Percentiles rank a stretch among this genome's conserved stretches.
These are phyloP conservation scores for Dryadomyces sulphureus DNA, from an alignment of 2,329 filamentous ascomycete species.

Conservation along the genomic window DNA sequence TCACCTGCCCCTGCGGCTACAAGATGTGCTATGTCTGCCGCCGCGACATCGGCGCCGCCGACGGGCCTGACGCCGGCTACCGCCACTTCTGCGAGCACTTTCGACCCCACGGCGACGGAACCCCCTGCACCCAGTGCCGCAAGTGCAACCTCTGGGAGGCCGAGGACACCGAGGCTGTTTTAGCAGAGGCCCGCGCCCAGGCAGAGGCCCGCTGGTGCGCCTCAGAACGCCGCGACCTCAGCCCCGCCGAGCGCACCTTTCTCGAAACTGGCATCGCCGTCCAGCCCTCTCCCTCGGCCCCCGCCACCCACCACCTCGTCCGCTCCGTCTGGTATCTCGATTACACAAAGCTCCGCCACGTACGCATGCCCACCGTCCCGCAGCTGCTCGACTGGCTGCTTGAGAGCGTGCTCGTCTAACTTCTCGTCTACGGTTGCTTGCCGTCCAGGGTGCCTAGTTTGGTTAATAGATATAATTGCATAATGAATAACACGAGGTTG, in stretches of 20 bases:
- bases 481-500: too few relatives aligned
- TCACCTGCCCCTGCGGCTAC: constrained; percentile 91
- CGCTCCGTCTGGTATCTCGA: constrained; percentile 3
- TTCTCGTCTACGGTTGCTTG: background rate
- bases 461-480: too few relatives aligned
- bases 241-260: constrained; percentile 38
- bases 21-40: constrained; percentile 97
- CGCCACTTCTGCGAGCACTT: constrained; percentile 95
- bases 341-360: constrained; percentile 1
- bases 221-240: constrained; percentile 44
- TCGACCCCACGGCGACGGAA: constrained; percentile 58
- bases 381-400: constrained; percentile 31
- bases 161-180: constrained; percentile 55
- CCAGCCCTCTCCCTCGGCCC: background rate
- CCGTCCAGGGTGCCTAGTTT: too few relatives aligned
- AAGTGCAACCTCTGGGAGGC: constrained; percentile 68
- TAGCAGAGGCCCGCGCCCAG: constrained; percentile 52
- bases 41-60: constrained; percentile 44
- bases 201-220: constrained; percentile 59
- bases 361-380: constrained; percentile 22
- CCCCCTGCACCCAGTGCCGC: constrained; percentile 62
- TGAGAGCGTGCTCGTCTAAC: constrained; percentile 26
- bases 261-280: constrained; percentile 37
- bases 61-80: constrained; percentile 52
- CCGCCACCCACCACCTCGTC: background rate